Evolutionary conservation across 805 yeast genomes (phyloP), one percentile per base, ranked within the genome.

Genomic region (Tetrapisispora nanseiensis): DNA sequence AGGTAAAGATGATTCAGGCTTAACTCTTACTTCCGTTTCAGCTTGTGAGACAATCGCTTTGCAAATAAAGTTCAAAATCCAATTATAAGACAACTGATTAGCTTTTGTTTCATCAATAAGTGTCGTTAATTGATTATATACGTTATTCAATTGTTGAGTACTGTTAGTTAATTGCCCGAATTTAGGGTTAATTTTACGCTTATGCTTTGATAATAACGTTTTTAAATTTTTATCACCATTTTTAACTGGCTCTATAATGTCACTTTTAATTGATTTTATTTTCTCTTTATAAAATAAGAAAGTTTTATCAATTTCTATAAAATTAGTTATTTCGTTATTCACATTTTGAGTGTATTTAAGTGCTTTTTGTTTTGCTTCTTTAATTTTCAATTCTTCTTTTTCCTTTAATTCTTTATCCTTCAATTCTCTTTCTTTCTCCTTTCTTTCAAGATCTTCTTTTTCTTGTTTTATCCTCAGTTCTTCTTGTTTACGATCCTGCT

Each of bases 111-210:
- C 70, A 4, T 51, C 59, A 4, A 90, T 62, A 24, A 80, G 55
- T 5, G 54, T 64, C 1, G 65, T 51, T 2, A 92, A 63, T 37
- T 80, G 86, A 6, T 50, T 46, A 2, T 71, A 66, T 33, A 84
- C 69, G 15, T 63, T 60, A 1, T 59, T 55, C 33, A 87, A 66
- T 56, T 92, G 95, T 2, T 61, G 36, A 41, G 57, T 62, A 41
- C 87, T 78, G 54, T 78, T 80, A 1, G 96, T 86, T 46, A 92
- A 68, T 64, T 92, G 97, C 11, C 98, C 97, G 50, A 92, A 78
- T 56, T 82, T 83, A 6, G 96, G 92, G 55, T 86, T 86, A 50
- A 92, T 76, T 52, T 80, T 78, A 39, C 96, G 69, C 55, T 81
- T 82, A 42, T 78, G 71, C n/a, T 72, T 70, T 16, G 73, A 70